Conservation (phyloP, 805 yeast genomes). For the Candida berthetii region DNA sequence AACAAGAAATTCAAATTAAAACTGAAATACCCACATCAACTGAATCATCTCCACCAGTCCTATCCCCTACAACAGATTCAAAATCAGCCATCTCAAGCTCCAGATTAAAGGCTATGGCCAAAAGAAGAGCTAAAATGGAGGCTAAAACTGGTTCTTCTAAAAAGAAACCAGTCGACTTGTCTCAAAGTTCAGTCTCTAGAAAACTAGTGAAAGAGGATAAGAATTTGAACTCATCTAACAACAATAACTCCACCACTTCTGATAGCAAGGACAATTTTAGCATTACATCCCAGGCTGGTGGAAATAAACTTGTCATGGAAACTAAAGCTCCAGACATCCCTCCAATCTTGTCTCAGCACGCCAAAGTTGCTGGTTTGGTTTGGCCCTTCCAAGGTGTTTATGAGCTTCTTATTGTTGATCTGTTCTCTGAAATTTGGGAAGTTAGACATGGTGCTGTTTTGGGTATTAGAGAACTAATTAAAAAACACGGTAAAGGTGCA, state of each 20-base stretch:
- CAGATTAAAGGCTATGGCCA: slow-evolving; percentile 90
- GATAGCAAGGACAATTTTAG: slow-evolving; percentile 38
- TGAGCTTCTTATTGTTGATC: slow-evolving; percentile 70
- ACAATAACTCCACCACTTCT: slow-evolving; percentile 14
- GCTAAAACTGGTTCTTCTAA: slow-evolving; percentile 46
- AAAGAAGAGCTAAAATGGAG: slow-evolving; percentile 73
- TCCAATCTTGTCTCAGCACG: slow-evolving; percentile 64
- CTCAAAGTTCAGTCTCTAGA: slow-evolving; percentile 63
- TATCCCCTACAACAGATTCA: slow-evolving; percentile 9
- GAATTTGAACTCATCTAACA: slow-evolving; percentile 5
- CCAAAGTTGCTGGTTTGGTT: slow-evolving; percentile 64
- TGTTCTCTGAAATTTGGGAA: slow-evolving; percentile 90
- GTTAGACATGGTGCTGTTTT: slow-evolving; percentile 92
- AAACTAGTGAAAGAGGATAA: slow-evolving; percentile 34
- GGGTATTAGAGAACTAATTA: slow-evolving; percentile 82
- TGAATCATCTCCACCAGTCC: slow-evolving; percentile 10
- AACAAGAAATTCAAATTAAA: slow-evolving; percentile 4
- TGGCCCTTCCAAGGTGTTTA: slow-evolving; percentile 96
- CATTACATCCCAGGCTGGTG: slow-evolving; percentile 74
- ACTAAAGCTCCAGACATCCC: slow-evolving; percentile 58
- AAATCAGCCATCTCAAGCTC: slow-evolving; percentile 46
- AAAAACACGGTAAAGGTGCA: slow-evolving; percentile 78
- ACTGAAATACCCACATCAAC: slow-evolving; percentile 9
- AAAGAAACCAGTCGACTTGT: slow-evolving; percentile 52
- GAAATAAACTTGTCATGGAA: slow-evolving; percentile 80